Base-by-base conservation (phyloP, 768 basidiomycete genomes). In the Dendrothele bispora region DNA sequence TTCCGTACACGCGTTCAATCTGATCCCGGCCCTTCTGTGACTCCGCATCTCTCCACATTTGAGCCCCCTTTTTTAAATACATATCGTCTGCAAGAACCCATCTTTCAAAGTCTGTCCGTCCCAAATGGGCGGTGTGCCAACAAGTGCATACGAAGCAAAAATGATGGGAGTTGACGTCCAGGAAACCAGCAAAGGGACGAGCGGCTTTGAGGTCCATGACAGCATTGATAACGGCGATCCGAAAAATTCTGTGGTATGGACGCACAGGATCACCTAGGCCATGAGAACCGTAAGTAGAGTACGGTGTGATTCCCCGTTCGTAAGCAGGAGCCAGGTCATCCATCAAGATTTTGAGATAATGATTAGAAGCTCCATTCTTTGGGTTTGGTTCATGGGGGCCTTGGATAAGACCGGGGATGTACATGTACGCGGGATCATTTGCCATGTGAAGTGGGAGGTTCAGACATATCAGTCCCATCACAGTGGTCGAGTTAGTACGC, bases 21-120 rank as follows among this genome's bases (percentile, higher is more conserved):
- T 35, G 29, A 8, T 55, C 50, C n/a, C 52, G 46, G 18, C 54
- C 47, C 7, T 25, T 29, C 24, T 32, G 22, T 3, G 8, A 5
- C 6, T 37, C 17, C 1, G 64, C 60, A 43, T 60, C 55, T 37
- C 47, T 44, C 55, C 55, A 66, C 34, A 46, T 49, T 36, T 46
- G 48, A 12, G 62, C 67, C 8, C 38, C 5, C 7, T 25, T 12
- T 10, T 56, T 30, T 34, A 61, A 29, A n/a, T 46, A 21, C 3
- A 29, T n/a, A 1, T 34, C 30, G 32, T 60, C 55, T 34, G 39
- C 41, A 3, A 8, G 37, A 2, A 1, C 6, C 61, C 61, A 63
- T 14, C 52, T 46, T 20, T 50, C 36, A 38, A 42, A 47, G 44
- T 48, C 39, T n/a, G 29, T 37, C 17, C 17, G 6, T 7, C n/a